These are phyloP conservation scores for Fusarium concolor DNA, from an alignment of 2,329 filamentous ascomycete genomes.

Conservation along the genomic window DNA sequence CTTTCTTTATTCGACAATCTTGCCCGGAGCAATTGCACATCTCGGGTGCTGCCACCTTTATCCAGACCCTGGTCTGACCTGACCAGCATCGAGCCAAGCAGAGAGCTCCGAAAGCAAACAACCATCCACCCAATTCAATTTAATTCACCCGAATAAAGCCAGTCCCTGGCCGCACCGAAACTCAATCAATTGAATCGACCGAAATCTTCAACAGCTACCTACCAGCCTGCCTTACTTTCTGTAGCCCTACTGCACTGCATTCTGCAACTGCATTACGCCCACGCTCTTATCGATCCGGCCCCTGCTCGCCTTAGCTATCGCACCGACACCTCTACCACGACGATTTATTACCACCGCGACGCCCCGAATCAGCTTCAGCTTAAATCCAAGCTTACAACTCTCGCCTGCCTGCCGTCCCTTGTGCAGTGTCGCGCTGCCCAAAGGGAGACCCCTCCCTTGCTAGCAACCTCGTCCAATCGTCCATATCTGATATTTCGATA, in stretches of 20 bases:
- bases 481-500: slow-evolving; percentile 25
- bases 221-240: neutral
- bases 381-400: slow-evolving; percentile 20
- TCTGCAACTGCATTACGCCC: slow-evolving; percentile 7
- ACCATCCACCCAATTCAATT: neutral
- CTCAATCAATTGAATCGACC: slow-evolving; percentile 23
- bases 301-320: slow-evolving; percentile 22
- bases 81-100: slow-evolving; percentile 31
- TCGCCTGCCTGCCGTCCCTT: neutral
- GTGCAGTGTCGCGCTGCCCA: slow-evolving; percentile 26
- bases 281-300: slow-evolving; percentile 22
- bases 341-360: slow-evolving; percentile 7
- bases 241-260: slow-evolving; percentile 23
- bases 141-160: slow-evolving; percentile 28
- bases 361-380: slow-evolving; percentile 28
- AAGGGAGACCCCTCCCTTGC: slow-evolving; percentile 30
- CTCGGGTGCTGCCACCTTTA: slow-evolving; percentile 17
- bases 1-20: slow-evolving; percentile 20
- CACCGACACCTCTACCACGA: slow-evolving; percentile 11
- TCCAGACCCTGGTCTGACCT: slow-evolving; percentile 19
- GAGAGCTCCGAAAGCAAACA: slow-evolving; percentile 31
- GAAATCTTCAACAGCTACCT: slow-evolving; percentile 33
- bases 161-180: slow-evolving; percentile 19
- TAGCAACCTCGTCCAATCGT: slow-evolving; percentile 36
- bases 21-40: slow-evolving; percentile 40